Evolutionary conservation across 2,329 filamentous ascomycete species (phyloP).

Genomic region (Microsporum canis): DNA sequence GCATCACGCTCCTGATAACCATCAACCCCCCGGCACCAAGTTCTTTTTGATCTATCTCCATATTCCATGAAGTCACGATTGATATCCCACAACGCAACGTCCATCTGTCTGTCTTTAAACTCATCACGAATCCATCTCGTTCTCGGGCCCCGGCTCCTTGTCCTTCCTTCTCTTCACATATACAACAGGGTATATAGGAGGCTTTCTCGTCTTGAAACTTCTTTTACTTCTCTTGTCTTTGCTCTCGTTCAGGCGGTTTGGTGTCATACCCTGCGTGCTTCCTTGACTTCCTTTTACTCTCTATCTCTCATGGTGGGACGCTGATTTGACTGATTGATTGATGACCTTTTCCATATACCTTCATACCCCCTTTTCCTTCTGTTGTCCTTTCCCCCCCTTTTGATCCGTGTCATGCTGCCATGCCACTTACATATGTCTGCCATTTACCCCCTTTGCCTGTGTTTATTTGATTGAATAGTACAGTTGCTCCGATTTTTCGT

Average conservation of each 20-base stretch:
- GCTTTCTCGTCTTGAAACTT: neutral
- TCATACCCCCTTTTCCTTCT: neutral
- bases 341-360: neutral
- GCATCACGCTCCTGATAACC: neutral
- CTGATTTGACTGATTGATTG: neutral
- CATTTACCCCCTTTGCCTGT: neutral
- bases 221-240: neutral
- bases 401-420: neutral
- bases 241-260: neutral
- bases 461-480: neutral
- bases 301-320: neutral
- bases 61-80: neutral
- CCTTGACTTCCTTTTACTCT: neutral
- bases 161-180: neutral
- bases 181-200: neutral
- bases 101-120: neutral
- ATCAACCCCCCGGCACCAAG: neutral
- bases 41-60: neutral
- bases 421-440: neutral
- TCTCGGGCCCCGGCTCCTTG: neutral
- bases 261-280: neutral
- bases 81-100: neutral
- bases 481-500: neutral
- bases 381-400: neutral
- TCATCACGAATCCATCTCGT: neutral